Evolutionary conservation across 495 filamentous ascomycete species (phyloP), one percentile per base, ranked within the genome.

Genomic region (Podospora anserina): DNA sequence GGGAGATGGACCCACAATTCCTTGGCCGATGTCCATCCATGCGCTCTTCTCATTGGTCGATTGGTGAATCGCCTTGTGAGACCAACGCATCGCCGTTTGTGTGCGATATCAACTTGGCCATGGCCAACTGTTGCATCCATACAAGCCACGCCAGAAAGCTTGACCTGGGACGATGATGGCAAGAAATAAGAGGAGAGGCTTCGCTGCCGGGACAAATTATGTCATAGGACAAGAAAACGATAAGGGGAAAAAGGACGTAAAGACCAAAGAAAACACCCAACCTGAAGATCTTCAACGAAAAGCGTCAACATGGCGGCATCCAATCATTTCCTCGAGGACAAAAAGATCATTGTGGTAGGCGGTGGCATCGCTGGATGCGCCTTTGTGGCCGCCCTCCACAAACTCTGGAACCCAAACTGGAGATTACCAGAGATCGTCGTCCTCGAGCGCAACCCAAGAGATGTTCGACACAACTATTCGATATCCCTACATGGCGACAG

Each of bases 341-440:
- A 80, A 70, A 75, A 71, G 26, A 77, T 80, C 30, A 68, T 79
- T 13, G 68, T 81, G 18, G 74, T 77, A 16, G 79, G 78, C 53
- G 79, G 72, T 56, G 80, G 79, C 9, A 73, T 80, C 23, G 71
- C 76, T 16, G 78, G 80, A 28, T 75, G 78, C 61, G 58, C 75
- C 4, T 81, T 80, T 63, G 74, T 72, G 28, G 68, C 75, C 34
- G 66, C 78, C 34, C 70, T 82, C 19, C 71, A 68, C 61, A 76
- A 78, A 63, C 70, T 72, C 5, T 79, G 75, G 75, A 57, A 69
- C 23, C 61, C 72, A 18, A 49, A 66, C 5, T 59, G 76, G 56
- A 61, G 32, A 18, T 66, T 66, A 5, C 74, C 73, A 44, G 60
- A 67, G 44, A 72, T 79, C 55, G 68, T 66, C 5, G 59, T 81